phyloP scores from a whole-genome alignment of 2,329 filamentous ascomycete species.

The Ophiocordyceps camponoti-leonardi region DNA sequence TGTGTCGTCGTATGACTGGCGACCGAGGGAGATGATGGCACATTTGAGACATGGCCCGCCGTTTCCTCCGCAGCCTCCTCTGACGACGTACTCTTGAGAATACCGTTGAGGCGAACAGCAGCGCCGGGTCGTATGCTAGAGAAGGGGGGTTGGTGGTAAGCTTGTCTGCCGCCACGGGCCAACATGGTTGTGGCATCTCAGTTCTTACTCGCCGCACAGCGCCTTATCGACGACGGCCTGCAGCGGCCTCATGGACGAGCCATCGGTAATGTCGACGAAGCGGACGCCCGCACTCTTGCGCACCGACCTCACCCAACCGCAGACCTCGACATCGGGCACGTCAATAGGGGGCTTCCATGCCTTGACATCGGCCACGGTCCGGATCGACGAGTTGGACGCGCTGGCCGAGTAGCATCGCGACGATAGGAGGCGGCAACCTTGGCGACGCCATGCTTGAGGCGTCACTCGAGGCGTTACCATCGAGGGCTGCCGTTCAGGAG shows the following conservation, averaged over 20 bases:
- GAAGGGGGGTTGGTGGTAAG: constrained; percentile 8
- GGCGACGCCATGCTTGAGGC: background rate
- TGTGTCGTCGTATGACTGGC: constrained; percentile 2
- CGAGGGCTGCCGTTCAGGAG: no score
- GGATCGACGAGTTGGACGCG: constrained; percentile 11
- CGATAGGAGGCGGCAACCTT: background rate
- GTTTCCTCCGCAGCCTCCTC: background rate
- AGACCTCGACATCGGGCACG: constrained; percentile 38
- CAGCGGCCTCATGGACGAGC: constrained; percentile 60
- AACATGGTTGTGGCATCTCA: constrained; percentile 17
- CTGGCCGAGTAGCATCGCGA: constrained; percentile 17
- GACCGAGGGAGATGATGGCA: background rate
- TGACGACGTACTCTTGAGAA: constrained; percentile 36
- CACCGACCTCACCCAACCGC: constrained; percentile 71
- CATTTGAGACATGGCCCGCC: background rate
- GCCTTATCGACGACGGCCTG: constrained; percentile 65
- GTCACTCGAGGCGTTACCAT: no score
- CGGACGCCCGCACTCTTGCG: constrained; percentile 70
- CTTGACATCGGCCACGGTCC: constrained; percentile 38
- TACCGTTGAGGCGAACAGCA: constrained; percentile 60
- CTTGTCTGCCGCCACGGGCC: constrained; percentile 4
- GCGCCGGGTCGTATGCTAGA: constrained; percentile 63
- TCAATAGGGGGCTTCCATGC: constrained; percentile 27
- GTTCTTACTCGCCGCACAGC: constrained; percentile 63
- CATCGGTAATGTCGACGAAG: constrained; percentile 78